A percentile compares a stretch with the other conserved stretches of the same genome.
Conservation (phyloP, 2,329 filamentous ascomycete species). For the Aspergillus vadensis region DNA sequence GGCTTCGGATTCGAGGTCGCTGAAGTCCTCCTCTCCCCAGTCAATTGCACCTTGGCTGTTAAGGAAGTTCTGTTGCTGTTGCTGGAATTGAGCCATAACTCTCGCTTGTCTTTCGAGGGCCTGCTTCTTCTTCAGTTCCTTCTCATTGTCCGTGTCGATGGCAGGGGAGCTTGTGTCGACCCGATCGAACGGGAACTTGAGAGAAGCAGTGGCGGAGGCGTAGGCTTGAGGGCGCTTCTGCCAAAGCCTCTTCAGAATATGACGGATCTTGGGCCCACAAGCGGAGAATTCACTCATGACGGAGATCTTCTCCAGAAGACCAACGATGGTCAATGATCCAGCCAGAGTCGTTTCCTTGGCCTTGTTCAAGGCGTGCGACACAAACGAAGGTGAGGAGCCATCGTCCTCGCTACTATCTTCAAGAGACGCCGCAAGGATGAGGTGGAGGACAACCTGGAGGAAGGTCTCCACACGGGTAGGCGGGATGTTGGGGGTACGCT, state of each 20-base stretch:
- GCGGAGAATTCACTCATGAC: conserved; percentile 74
- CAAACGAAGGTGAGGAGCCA: conserved; percentile 65
- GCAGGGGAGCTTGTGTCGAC: conserved; percentile 83
- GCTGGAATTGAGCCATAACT: conserved; percentile 97
- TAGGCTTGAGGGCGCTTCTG: conserved; percentile 78
- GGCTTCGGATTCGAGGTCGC: conserved; percentile 59
- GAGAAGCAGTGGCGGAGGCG: conserved; percentile 62
- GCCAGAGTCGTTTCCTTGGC: conserved; percentile 50
- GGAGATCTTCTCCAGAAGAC: conserved; percentile 55
- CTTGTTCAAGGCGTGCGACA: conserved; percentile 68
- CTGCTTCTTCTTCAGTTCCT: conserved; percentile 84
- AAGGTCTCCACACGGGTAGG: conserved; percentile 85
- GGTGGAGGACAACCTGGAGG: conserved; percentile 84
- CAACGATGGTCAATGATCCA: conserved; percentile 53
- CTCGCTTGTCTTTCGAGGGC: conserved; percentile 85
- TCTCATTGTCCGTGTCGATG: conserved; percentile 58
- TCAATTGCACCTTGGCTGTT: conserved; percentile 84
- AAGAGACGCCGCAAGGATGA: conserved; percentile 79
- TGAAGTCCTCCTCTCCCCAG: conserved; percentile 82
- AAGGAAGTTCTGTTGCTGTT: conserved; percentile 94
- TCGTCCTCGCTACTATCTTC: conserved; percentile 71
- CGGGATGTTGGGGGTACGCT: conserved; percentile 72
- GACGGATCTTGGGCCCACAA: conserved; percentile 79
- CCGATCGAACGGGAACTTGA: conserved; percentile 70
- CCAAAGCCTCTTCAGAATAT: conserved; percentile 82